A percentile compares a stretch with the other conserved stretches of the same genome.
These are phyloP conservation scores for Colletotrichum graminicola DNA, from an alignment of 2,329 filamentous ascomycete genomes.

Conservation along the genomic window DNA sequence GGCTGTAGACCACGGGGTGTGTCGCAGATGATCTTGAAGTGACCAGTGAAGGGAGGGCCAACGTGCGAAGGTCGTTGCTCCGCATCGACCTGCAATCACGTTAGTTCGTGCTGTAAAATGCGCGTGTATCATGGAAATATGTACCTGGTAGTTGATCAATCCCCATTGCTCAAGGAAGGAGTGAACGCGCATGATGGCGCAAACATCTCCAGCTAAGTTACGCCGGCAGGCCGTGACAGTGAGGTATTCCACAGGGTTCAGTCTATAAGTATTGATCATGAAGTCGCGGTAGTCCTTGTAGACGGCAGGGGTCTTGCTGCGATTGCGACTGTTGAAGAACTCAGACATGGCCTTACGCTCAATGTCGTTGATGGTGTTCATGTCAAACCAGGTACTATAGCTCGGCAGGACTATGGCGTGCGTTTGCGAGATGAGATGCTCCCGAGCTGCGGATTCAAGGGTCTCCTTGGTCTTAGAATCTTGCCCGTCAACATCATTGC, in stretches of 20 bases:
- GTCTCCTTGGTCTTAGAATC: conserved; percentile 81
- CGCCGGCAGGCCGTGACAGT: conserved; percentile 96
- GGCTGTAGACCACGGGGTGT: conserved; percentile 94
- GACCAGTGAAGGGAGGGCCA: conserved; percentile 95
- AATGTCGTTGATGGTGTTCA: conserved; percentile 90
- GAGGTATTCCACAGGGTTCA: conserved; percentile 95
- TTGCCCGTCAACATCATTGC: conserved; percentile 62
- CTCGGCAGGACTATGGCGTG: conserved; percentile 97
- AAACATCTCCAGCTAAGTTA: conserved; percentile 96
- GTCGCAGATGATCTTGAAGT: conserved; percentile 96
- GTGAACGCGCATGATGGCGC: conserved; percentile 98
- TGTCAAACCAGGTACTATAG: conserved; percentile 99
- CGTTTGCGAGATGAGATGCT: conserved; percentile 92
- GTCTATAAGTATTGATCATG: conserved; percentile 98
- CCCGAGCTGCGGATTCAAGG: conserved; percentile 87
- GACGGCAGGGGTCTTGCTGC: conserved; percentile 95
- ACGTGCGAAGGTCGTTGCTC: conserved; percentile 96
- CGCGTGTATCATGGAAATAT: conserved; percentile 2
- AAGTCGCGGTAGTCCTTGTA: conserved; percentile 99
- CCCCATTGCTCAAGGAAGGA: conserved; percentile 99
- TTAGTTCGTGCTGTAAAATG: conserved; percentile 10
- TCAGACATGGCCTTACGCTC: conserved; percentile 96
- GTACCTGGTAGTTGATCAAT: conserved; percentile 98
- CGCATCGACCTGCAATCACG: conserved; percentile 81
- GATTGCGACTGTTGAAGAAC: conserved; percentile 98